Evolutionary conservation across 2,329 filamentous ascomycete species (phyloP), one percentile per base, ranked within the genome.

Genomic region (Cladosporium colombiae): DNA sequence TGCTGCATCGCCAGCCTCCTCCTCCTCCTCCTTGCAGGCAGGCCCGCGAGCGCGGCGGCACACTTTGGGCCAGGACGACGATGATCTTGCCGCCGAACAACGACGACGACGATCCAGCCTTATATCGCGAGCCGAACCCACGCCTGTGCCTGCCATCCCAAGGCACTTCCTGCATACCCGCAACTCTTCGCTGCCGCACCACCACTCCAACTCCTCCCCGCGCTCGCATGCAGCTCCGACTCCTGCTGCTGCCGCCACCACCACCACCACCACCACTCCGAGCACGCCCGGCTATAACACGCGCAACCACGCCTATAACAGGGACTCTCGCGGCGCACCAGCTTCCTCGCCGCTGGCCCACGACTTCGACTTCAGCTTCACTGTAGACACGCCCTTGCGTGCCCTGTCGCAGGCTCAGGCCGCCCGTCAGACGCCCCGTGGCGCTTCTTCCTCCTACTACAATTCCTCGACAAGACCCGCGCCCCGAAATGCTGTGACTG

Each of bases 141-240:
- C 40, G 40, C 64, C 64, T 11, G 46, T 65, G 23, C 64, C 64
- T 31, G 56, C 57, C 16, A 65, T 65, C n/a, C 64, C 64, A 7
- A 10, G 18, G n/a, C 64, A 40, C n/a, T 65, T 65, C 49, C 49
- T 65, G 27, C 25, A 57, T 14, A 21, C 40, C 40, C 40, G 40
- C 40, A 46, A 46, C 40, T 46, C 40, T 10, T 46, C 40, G 40
- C 40, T 46, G 40, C 40, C 40, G n/a, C 40, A 46, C 40, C 37
- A 44, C 10, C 18, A n/a, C 35, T 29, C 27, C 27, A 29, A 29
- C 27, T 29, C 25, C 56, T 46, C 35, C 14, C 27, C 35, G 16
- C 35, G 57, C 21, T 14, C 23, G 49, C 49, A 29, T 53, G 49
- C 23, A 53, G 49, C 23, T 18, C 23, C 49, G 27, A 25, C 16